These are phyloP conservation scores for Xylaria digitata DNA, from an alignment of 2,329 filamentous ascomycete genomes.

Conservation along the genomic window DNA sequence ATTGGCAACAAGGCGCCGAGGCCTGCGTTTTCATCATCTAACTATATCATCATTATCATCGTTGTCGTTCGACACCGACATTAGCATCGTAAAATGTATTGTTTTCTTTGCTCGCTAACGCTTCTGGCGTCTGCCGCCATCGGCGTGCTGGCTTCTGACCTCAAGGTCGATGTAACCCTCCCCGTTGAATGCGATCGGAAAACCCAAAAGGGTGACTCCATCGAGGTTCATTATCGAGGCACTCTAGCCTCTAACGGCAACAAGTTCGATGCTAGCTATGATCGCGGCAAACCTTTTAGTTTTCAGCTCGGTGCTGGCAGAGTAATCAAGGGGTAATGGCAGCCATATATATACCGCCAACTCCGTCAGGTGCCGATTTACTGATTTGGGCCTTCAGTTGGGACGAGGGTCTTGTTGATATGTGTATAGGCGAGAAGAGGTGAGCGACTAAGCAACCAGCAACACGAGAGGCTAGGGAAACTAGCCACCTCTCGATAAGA, in stretches of 20 bases:
- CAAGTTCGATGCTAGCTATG: constrained; percentile 88
- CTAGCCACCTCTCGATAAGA: constrained; percentile 14
- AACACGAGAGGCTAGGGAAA: neutral
- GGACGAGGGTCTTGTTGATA: constrained; percentile 89
- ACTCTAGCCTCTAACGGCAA: constrained; percentile 78
- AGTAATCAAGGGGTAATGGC: constrained; percentile 83
- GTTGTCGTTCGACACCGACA: too few species aligned
- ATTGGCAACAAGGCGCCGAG: neutral
- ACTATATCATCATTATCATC: neutral
- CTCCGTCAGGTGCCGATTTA: constrained; percentile 4
- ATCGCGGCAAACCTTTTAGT: constrained; percentile 77
- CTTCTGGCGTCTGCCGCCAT: constrained; percentile 64
- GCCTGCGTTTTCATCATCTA: neutral
- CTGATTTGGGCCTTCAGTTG: constrained; percentile 64
- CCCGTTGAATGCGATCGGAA: constrained; percentile 83
- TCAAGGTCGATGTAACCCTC: constrained; percentile 82
- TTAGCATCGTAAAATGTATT: constrained; percentile 56
- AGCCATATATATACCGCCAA: neutral
- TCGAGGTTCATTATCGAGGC: constrained; percentile 90
- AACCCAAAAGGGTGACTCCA: constrained; percentile 78
- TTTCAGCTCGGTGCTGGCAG: constrained; percentile 84
- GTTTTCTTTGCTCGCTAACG: constrained; percentile 60
- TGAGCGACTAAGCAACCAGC: constrained; percentile 46
- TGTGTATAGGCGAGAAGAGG: constrained; percentile 96
- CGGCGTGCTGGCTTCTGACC: constrained; percentile 65